Conservation (phyloP, 2,329 filamentous ascomycete genomes). For the Cladosporium sp. region DNA sequence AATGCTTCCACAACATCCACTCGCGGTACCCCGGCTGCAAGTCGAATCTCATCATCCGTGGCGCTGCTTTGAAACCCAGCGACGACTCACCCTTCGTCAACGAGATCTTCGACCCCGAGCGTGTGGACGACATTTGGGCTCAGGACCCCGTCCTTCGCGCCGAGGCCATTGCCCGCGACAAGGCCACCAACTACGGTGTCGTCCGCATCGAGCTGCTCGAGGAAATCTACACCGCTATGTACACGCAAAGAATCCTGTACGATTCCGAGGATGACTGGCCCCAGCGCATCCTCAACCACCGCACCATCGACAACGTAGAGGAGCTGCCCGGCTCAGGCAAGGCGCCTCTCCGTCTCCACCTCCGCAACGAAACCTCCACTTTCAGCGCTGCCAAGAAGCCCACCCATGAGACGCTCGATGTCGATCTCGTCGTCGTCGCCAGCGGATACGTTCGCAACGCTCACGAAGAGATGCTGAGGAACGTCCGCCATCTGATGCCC, state of each 20-base stretch:
- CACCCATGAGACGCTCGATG: constrained; percentile 58
- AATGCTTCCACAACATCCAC: constrained; percentile 89
- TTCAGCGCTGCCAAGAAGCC: constrained; percentile 35
- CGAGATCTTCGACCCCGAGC: constrained; percentile 88
- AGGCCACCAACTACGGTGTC: constrained; percentile 88
- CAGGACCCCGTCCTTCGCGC: constrained; percentile 58
- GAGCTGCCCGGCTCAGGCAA: constrained; percentile 30
- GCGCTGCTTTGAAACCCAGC: constrained; percentile 76
- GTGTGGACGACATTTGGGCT: constrained; percentile 69
- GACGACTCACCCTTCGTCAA: constrained; percentile 98
- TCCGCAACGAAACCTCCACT: constrained; percentile 47
- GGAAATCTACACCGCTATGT: constrained; percentile 78
- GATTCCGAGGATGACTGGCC: constrained; percentile 71
- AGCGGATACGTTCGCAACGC: constrained; percentile 77
- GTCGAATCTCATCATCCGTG: constrained; percentile 73
- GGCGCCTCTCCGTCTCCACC: constrained; percentile 50
- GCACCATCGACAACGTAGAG: constrained; percentile 55
- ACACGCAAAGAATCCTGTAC: constrained; percentile 71
- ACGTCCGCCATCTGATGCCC: constrained; percentile 60
- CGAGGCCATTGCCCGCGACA: constrained; percentile 59
- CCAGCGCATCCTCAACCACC: constrained; percentile 68
- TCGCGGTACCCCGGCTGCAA: constrained; percentile 72
- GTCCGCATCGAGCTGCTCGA: constrained; percentile 89
- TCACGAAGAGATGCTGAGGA: constrained; percentile 69
- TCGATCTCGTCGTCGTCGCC: constrained; percentile 77